Evolutionary conservation across 768 basidiomycete genomes (phyloP).

Genomic region (Boletus bicolor): DNA sequence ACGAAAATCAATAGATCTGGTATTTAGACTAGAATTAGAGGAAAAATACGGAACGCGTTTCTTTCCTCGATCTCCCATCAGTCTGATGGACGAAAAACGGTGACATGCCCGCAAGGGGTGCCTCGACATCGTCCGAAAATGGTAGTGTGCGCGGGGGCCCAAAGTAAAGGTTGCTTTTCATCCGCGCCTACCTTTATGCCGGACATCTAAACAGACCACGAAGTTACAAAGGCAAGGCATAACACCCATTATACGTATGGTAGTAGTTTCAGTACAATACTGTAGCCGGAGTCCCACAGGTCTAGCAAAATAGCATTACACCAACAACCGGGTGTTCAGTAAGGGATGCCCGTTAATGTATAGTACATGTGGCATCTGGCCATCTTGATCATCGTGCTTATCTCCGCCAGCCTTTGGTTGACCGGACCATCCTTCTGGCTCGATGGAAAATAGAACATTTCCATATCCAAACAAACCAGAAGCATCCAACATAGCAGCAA

Average conservation of each 20-base stretch:
- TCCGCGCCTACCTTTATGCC: no score
- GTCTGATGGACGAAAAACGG: not conserved
- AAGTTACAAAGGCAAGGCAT: no score
- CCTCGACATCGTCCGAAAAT: not conserved
- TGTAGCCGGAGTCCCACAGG: not conserved
- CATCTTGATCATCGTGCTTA: constrained; percentile 25
- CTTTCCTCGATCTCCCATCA: not conserved
- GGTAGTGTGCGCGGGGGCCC: not conserved
- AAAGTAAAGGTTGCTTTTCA: no score
- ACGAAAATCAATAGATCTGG: not conserved
- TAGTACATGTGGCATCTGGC: constrained; percentile 49
- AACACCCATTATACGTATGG: no score
- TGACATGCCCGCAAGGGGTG: not conserved
- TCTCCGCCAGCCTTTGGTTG: constrained; percentile 15
- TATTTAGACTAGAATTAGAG: not conserved
- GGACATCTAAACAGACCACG: no score
- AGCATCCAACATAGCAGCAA: constrained; percentile 54
- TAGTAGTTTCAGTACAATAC: no score
- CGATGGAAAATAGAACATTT: constrained; percentile 51
- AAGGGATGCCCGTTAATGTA: constrained; percentile 77
- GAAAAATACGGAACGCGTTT: not conserved
- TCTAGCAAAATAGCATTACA: constrained; percentile 34
- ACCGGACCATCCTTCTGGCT: constrained; percentile 34
- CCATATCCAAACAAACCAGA: constrained; percentile 46
- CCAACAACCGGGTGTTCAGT: constrained; percentile 68